Conservation (phyloP, 768 basidiomycete species). For the Amanita subjunquillea region DNA sequence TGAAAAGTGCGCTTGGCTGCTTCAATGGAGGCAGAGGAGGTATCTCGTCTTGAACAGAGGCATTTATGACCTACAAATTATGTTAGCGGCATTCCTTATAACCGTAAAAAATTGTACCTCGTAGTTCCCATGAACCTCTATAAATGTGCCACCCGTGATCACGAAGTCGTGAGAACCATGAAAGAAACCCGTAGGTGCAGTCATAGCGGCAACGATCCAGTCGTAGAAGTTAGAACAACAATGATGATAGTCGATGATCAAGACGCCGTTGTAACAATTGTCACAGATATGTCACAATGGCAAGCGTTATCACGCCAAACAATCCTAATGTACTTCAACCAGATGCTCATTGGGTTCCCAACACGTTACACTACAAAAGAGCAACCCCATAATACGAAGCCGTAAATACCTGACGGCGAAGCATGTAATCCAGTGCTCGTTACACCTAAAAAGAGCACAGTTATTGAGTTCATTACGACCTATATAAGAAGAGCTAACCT, state of each 20-base stretch:
- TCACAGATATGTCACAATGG: neutral
- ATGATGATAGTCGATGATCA: neutral
- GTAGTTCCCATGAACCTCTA: neutral
- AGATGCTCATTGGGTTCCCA: no score
- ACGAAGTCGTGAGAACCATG: neutral
- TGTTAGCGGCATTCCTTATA: neutral
- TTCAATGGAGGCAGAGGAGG: neutral
- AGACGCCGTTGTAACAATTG: neutral
- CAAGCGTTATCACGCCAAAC: no score
- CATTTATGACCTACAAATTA: neutral
- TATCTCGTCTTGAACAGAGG: neutral
- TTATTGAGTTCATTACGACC: no score
- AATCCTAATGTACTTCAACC: no score
- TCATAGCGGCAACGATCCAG: neutral
- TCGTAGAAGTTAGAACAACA: neutral
- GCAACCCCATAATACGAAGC: no score
- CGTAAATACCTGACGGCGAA: no score
- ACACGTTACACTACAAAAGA: no score
- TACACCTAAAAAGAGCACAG: no score
- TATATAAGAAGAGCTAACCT: no score
- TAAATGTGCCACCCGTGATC: neutral
- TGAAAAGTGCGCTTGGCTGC: slow-evolving; percentile 8
- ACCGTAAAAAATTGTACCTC: neutral
- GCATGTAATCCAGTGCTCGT: no score
- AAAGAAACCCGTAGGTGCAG: neutral